Evolutionary conservation across 768 basidiomycete species (phyloP).

Genomic region (Lyophyllum shimeji): DNA sequence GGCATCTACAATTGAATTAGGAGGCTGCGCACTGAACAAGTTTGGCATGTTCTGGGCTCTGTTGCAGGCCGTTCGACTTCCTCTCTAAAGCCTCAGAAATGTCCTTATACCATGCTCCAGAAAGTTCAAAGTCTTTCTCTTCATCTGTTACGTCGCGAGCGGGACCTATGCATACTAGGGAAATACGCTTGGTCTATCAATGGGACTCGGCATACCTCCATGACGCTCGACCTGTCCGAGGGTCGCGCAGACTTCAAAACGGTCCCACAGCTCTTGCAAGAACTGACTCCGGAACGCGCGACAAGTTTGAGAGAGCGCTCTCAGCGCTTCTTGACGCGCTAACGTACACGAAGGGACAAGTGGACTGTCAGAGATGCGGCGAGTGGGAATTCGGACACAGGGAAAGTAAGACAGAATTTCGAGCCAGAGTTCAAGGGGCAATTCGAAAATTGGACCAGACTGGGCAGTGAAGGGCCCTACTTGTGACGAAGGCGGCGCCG

Average conservation of each 20-base stretch:
- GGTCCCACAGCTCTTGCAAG: constrained; percentile 29
- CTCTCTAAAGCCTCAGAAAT: constrained; percentile 23
- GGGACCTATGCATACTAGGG: no score
- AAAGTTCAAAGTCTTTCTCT: background rate
- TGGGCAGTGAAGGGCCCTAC: background rate
- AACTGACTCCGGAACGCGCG: constrained; percentile 25
- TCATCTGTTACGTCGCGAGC: background rate
- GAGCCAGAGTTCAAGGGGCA: constrained; percentile 29
- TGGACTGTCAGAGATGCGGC: constrained; percentile 3
- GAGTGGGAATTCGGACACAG: constrained; percentile 19
- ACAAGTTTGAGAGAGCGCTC: constrained; percentile 35
- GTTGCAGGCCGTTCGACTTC: constrained; percentile 23
- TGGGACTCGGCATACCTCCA: background rate
- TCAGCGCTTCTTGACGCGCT: constrained; percentile 26
- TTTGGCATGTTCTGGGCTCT: constrained; percentile 20
- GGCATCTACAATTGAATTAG: background rate
- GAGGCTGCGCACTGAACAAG: constrained; percentile 24
- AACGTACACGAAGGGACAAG: constrained; percentile 21
- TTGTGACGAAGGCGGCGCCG: background rate
- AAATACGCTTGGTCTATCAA: background rate
- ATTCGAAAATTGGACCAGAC: constrained; percentile 16
- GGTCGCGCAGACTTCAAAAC: constrained; percentile 28
- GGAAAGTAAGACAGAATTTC: constrained; percentile 31
- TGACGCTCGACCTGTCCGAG: background rate
- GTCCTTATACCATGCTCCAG: constrained; percentile 23